Evolutionary conservation across 2,329 filamentous ascomycete species (phyloP).

Genomic region (Juglanconis oblonga): DNA sequence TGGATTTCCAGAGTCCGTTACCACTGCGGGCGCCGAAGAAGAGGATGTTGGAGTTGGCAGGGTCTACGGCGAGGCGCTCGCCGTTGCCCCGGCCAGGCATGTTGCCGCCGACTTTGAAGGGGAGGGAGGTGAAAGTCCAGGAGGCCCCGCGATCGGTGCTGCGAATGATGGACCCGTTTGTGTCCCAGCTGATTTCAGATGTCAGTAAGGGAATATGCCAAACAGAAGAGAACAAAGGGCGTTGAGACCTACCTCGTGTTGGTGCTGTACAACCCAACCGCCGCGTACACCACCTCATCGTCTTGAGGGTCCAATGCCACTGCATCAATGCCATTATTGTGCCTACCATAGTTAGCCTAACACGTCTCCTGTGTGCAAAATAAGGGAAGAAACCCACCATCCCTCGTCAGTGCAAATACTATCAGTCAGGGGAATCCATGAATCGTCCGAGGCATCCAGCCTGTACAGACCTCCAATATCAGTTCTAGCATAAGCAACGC

Average conservation of each 20-base stretch:
- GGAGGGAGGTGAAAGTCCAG: constrained; percentile 45
- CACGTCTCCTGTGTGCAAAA: not conserved
- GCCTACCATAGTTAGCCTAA: constrained; percentile 30
- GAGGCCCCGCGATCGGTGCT: constrained; percentile 52
- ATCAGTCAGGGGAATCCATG: constrained; percentile 54
- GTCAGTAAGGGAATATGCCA: not conserved
- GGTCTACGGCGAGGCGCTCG: constrained; percentile 56
- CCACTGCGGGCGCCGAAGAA: constrained; percentile 58
- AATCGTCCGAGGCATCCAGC: constrained; percentile 49
- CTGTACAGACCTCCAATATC: constrained; percentile 57
- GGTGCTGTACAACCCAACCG: constrained; percentile 56
- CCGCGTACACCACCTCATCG: constrained; percentile 48
- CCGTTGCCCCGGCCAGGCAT: constrained; percentile 59
- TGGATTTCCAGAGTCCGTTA: constrained; percentile 56
- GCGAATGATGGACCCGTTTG: constrained; percentile 50
- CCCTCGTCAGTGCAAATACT: constrained; percentile 37
- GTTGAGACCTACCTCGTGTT: constrained; percentile 36
- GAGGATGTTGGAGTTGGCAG: constrained; percentile 52
- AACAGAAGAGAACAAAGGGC: not conserved
- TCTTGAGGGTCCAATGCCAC: constrained; percentile 53
- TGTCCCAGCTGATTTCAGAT: constrained; percentile 35
- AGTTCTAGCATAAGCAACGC: constrained; percentile 52
- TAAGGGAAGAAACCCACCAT: constrained; percentile 35
- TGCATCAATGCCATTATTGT: constrained; percentile 56
- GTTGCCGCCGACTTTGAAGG: constrained; percentile 60